Conservation (phyloP, 2,329 filamentous ascomycete genomes). For the Ambrosiella xylebori region DNA sequence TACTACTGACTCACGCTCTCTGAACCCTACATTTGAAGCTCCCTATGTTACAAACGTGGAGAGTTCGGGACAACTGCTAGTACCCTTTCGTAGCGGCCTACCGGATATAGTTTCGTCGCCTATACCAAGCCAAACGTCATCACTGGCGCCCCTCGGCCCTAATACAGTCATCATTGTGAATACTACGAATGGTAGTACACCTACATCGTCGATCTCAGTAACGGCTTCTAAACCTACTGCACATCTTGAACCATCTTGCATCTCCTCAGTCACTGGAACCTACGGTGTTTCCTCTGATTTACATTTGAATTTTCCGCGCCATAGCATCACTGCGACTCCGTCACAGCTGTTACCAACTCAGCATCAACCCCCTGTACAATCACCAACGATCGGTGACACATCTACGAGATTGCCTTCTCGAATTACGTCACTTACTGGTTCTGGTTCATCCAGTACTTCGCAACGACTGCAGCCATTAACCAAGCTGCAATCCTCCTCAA, state of each 20-base stretch:
- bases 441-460: no score
- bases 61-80: not conserved
- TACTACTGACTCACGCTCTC: not conserved
- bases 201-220: no score
- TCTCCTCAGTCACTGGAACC: not conserved
- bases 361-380: not conserved
- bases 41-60: not conserved
- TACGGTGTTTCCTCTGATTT: not conserved
- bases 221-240: no score
- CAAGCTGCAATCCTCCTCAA: no score
- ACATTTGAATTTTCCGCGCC: not conserved
- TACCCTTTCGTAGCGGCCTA: not conserved
- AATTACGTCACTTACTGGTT: no score
- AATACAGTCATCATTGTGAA: no score
- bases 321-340: not conserved
- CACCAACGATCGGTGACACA: no score
- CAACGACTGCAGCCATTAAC: no score
- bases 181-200: no score
- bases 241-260: no score
- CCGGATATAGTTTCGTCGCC: not conserved
- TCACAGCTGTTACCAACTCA: not conserved
- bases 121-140: not conserved
- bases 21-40: not conserved
- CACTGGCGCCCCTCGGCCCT: not conserved
- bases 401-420: no score